Evolutionary conservation across 768 basidiomycete species (phyloP).

Genomic region (Lentinula aciculospora): DNA sequence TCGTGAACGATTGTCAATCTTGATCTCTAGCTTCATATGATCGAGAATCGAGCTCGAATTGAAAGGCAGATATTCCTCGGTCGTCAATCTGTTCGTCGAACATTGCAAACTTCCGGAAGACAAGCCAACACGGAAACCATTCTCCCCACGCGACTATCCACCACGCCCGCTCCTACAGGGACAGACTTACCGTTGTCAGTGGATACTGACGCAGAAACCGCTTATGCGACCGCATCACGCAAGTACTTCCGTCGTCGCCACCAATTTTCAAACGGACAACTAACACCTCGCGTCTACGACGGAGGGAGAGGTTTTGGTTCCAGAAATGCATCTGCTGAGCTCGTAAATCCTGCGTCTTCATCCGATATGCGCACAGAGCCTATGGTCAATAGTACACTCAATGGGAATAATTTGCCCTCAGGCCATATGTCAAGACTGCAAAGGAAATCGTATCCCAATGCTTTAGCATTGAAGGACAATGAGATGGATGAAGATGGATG

Average conservation of each 20-base stretch:
- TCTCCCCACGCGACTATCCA: slow-evolving; percentile 14
- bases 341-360: background rate
- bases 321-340: background rate
- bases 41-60: slow-evolving; percentile 82
- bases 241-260: slow-evolving; percentile 49
- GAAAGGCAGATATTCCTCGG: slow-evolving; percentile 81
- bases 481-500: slow-evolving; percentile 31
- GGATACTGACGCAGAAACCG: slow-evolving; percentile 76
- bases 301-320: slow-evolving; percentile 23
- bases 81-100: slow-evolving; percentile 62
- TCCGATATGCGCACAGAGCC: slow-evolving; percentile 1
- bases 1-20: background rate
- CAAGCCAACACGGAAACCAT: slow-evolving; percentile 15
- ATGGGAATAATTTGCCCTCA: slow-evolving; percentile 15
- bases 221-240: slow-evolving; percentile 52
- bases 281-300: slow-evolving; percentile 24
- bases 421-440: slow-evolving; percentile 37
- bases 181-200: slow-evolving; percentile 59
- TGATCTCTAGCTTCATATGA: slow-evolving; percentile 74
- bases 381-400: background rate
- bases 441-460: slow-evolving; percentile 37
- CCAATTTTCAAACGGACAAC: slow-evolving; percentile 26
- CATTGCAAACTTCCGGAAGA: slow-evolving; percentile 31
- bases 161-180: slow-evolving; percentile 30
- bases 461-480: slow-evolving; percentile 23